Conservation (phyloP, 2,329 filamentous ascomycete species). For the Cladosporium velox region DNA sequence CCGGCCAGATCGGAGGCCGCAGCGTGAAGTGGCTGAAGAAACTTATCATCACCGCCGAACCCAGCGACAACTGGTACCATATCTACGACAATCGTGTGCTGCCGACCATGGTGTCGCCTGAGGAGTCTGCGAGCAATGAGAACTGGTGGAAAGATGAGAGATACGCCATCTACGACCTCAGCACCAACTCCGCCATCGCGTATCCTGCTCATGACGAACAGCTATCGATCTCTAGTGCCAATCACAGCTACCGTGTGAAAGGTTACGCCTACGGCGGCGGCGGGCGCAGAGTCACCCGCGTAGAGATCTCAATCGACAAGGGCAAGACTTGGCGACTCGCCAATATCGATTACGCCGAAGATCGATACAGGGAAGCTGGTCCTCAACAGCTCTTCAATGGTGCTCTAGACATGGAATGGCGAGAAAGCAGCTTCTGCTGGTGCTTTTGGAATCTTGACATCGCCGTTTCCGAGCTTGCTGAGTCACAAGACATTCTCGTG, state of each 20-base stretch:
- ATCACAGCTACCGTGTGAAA: constrained; percentile 62
- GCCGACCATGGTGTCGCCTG: constrained; percentile 81
- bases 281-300: constrained; percentile 77
- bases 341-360: constrained; percentile 79
- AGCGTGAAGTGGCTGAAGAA: constrained; percentile 92
- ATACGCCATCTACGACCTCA: constrained; percentile 91
- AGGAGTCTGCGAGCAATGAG: constrained; percentile 71
- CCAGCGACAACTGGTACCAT: constrained; percentile 94
- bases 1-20: constrained; percentile 86
- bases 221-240: constrained; percentile 53
- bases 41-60: constrained; percentile 73
- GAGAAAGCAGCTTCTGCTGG: constrained; percentile 85
- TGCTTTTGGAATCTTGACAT: constrained; percentile 84
- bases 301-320: constrained; percentile 81
- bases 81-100: constrained; percentile 91
- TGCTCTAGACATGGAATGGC: constrained; percentile 75
- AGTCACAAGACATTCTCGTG: constrained; percentile 73
- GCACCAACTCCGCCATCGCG: constrained; percentile 78
- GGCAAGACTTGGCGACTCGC: constrained; percentile 79
- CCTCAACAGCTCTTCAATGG: constrained; percentile 73
- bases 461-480: constrained; percentile 60
- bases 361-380: constrained; percentile 70
- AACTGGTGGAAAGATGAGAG: constrained; percentile 85
- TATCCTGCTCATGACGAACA: constrained; percentile 78
- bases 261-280: constrained; percentile 91